Conservation (phyloP, 495 filamentous ascomycete species). For the Lindgomyces ingoldianus region DNA sequence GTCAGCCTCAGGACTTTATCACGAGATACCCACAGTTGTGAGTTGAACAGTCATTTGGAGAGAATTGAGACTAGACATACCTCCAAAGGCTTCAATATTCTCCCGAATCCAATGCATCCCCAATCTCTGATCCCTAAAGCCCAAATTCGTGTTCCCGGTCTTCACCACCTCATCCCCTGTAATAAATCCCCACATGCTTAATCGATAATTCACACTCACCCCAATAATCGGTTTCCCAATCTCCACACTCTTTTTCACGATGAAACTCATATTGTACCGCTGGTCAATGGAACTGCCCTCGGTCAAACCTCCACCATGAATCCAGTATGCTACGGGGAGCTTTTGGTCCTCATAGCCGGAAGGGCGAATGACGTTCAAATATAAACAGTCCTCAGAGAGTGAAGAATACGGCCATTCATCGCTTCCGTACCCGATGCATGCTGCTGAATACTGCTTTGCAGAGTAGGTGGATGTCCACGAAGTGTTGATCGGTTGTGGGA, state of each 20-base stretch:
- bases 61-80: constrained; percentile 16
- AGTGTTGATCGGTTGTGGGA: constrained; percentile 56
- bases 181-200: constrained; percentile 58
- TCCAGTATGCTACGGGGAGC: constrained; percentile 68
- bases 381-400: constrained; percentile 62
- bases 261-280: constrained; percentile 55
- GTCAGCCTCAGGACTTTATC: too few species aligned
- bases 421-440: constrained; percentile 50
- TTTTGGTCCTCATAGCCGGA: constrained; percentile 53
- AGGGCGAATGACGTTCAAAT: constrained; percentile 65
- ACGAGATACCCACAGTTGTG: too few species aligned
- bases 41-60: too few species aligned
- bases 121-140: constrained; percentile 60
- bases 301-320: constrained; percentile 54
- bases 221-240: constrained; percentile 63
- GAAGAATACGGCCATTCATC: constrained; percentile 18
- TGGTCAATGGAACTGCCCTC: constrained; percentile 39
- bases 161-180: constrained; percentile 43
- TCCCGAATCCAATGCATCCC: constrained; percentile 62
- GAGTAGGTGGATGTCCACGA: constrained; percentile 38
- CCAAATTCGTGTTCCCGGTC: constrained; percentile 58
- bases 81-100: constrained; percentile 48
- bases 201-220: constrained; percentile 63
- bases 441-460: constrained; percentile 45
- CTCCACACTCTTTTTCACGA: constrained; percentile 54